Evolutionary conservation across 768 basidiomycete species (phyloP).

Genomic region (Hortiboletus campestris): DNA sequence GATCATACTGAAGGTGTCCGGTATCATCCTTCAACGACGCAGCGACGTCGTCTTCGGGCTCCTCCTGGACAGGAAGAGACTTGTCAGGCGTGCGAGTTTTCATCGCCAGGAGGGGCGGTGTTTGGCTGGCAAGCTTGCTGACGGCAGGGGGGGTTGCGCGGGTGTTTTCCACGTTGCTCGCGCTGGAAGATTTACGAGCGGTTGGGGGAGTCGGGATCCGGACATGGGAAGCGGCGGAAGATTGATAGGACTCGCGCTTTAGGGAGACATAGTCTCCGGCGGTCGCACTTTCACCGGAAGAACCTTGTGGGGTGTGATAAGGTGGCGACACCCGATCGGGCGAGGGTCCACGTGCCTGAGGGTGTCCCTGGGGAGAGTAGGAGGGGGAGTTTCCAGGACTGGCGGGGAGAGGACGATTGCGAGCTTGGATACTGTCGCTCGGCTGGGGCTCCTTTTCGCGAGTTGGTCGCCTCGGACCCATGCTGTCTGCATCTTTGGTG

Average conservation of each 20-base stretch:
- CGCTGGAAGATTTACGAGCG: slow-evolving; percentile 24
- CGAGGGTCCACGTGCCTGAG: slow-evolving; percentile 44
- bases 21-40: slow-evolving; percentile 38
- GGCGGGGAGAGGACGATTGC: slow-evolving; percentile 29
- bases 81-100: slow-evolving; percentile 63
- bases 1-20: slow-evolving; percentile 37
- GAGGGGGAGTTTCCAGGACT: slow-evolving; percentile 39
- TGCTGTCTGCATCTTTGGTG: slow-evolving; percentile 50
- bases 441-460: slow-evolving; percentile 42
- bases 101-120: slow-evolving; percentile 54
- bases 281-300: slow-evolving; percentile 43
- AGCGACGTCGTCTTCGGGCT: slow-evolving; percentile 62
- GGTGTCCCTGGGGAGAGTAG: slow-evolving; percentile 41
- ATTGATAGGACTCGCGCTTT: slow-evolving; percentile 44
- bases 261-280: slow-evolving; percentile 42
- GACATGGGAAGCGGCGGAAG: slow-evolving; percentile 22
- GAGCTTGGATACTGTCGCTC: slow-evolving; percentile 24
- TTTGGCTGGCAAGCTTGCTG: slow-evolving; percentile 46
- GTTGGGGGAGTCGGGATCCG: slow-evolving; percentile 31
- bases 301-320: slow-evolving; percentile 47
- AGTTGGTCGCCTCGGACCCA: slow-evolving; percentile 16
- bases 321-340: slow-evolving; percentile 54
- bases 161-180: slow-evolving; percentile 18
- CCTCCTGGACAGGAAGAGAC: slow-evolving; percentile 75
- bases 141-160: slow-evolving; percentile 36